Evolutionary conservation across 768 basidiomycete species (phyloP).

Genomic region (Kondoa subrosea): DNA sequence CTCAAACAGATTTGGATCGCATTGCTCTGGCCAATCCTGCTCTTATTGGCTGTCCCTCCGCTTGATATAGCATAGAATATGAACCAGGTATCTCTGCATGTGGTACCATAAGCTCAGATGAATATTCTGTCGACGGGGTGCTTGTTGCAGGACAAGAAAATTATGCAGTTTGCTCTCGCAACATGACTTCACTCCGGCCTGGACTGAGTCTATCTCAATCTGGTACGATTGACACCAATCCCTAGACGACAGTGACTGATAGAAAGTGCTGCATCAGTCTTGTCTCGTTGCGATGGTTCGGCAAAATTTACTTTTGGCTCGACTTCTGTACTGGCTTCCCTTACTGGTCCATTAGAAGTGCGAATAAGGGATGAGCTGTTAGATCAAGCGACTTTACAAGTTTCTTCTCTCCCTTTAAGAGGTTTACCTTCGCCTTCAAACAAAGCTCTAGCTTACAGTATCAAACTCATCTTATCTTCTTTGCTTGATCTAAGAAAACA

Average conservation of each 20-base stretch:
- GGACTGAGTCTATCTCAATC: neutral
- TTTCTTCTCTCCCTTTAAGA: slow-evolving; percentile 32
- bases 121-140: too few relatives aligned
- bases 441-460: slow-evolving; percentile 28
- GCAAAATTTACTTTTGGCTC: slow-evolving; percentile 33
- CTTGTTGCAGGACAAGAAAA: neutral
- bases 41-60: too few relatives aligned
- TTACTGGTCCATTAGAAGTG: slow-evolving; percentile 35
- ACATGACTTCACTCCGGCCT: neutral
- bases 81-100: too few relatives aligned
- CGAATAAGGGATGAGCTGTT: slow-evolving; percentile 34
- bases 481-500: slow-evolving; percentile 31
- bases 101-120: too few relatives aligned
- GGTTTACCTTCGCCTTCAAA: slow-evolving; percentile 31
- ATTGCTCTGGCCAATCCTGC: too few relatives aligned
- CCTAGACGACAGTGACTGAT: neutral
- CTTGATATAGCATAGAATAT: too few relatives aligned
- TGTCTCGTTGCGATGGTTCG: slow-evolving; percentile 35
- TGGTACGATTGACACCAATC: neutral
- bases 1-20: too few relatives aligned
- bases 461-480: slow-evolving; percentile 29
- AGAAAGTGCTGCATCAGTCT: slow-evolving; percentile 11
- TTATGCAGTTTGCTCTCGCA: neutral
- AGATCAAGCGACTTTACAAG: slow-evolving; percentile 33
- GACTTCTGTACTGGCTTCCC: slow-evolving; percentile 30